phyloP scores from a whole-genome alignment of 2,329 filamentous ascomycete genomes.

The Fusarium transvaalense region DNA sequence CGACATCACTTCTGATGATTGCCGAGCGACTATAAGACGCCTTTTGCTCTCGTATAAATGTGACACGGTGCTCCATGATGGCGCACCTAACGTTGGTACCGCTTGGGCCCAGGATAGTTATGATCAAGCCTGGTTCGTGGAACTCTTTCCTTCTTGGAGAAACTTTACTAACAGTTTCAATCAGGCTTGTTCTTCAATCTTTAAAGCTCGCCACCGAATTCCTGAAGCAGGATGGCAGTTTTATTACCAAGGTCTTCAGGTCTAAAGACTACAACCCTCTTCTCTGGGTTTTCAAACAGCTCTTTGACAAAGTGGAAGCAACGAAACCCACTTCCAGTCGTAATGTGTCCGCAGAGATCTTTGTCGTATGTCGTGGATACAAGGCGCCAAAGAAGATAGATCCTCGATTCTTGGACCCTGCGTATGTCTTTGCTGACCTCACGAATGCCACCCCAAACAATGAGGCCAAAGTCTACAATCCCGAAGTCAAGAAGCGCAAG shows the following conservation, averaged over 20 bases:
- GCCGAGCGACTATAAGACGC: no score
- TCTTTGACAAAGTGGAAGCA: slow-evolving; percentile 94
- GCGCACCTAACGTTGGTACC: slow-evolving; percentile 96
- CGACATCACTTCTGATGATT: slow-evolving; percentile 98
- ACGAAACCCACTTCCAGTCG: slow-evolving; percentile 97
- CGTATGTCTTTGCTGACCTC: slow-evolving; percentile 93
- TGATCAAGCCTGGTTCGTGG: no score
- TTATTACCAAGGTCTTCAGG: slow-evolving; percentile 97
- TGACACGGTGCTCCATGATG: slow-evolving; percentile 97
- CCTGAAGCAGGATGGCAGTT: slow-evolving; percentile 86
- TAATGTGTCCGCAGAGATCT: slow-evolving; percentile 90
- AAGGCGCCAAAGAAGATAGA: slow-evolving; percentile 96
- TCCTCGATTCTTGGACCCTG: slow-evolving; percentile 90
- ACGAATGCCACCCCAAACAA: slow-evolving; percentile 89
- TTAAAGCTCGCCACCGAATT: slow-evolving; percentile 97
- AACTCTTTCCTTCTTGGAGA: no score
- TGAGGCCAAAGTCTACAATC: slow-evolving; percentile 98
- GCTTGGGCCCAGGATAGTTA: slow-evolving; percentile 99
- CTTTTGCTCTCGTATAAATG: no score
- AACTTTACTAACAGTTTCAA: no score
- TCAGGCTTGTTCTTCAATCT: no score
- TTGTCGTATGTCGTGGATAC: slow-evolving; percentile 95
- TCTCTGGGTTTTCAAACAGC: slow-evolving; percentile 97
- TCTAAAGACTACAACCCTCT: slow-evolving; percentile 97
- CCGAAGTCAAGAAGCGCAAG: slow-evolving; percentile 97